These are phyloP conservation scores for Aplosporella prunicola DNA, from an alignment of 2,329 filamentous ascomycete species.

Conservation along the genomic window DNA sequence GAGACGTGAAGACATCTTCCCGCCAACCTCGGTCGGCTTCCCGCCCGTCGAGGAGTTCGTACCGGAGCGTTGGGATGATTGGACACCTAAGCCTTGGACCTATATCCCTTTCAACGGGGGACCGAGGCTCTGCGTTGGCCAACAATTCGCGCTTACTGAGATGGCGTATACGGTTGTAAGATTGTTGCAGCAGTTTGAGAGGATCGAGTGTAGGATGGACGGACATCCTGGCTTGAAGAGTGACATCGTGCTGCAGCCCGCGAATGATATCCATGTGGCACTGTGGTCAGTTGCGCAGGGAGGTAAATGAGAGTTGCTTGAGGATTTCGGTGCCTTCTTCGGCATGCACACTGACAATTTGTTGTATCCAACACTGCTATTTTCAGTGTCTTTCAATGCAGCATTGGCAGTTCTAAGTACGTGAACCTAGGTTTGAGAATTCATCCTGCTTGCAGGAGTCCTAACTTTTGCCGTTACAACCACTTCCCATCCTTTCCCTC, in stretches of 20 bases:
- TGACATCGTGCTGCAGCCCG: slow-evolving; percentile 42
- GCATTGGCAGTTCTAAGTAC: no score
- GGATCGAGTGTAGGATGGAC: slow-evolving; percentile 26
- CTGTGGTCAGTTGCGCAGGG: slow-evolving; percentile 27
- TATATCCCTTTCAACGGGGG: slow-evolving; percentile 39
- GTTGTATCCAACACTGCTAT: no score
- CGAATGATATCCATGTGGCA: slow-evolving; percentile 29
- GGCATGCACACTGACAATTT: no score
- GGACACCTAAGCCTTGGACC: slow-evolving; percentile 42
- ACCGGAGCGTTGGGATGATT: slow-evolving; percentile 42
- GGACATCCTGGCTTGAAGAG: slow-evolving; percentile 32
- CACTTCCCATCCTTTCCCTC: no score
- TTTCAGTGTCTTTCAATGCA: no score
- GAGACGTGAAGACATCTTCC: slow-evolving; percentile 41
- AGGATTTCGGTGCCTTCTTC: no score
- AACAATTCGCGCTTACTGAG: slow-evolving; percentile 43
- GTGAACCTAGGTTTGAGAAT: no score
- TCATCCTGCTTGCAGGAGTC: no score
- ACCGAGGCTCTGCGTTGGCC: slow-evolving; percentile 41
- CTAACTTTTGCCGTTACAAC: no score
- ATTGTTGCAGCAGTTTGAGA: slow-evolving; percentile 36
- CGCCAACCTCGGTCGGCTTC: slow-evolving; percentile 28
- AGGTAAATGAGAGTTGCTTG: no score
- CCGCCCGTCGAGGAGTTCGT: slow-evolving; percentile 34
- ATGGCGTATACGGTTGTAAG: slow-evolving; percentile 41